Conservation (phyloP, 2,329 filamentous ascomycete genomes). For the Penicillium hordei region DNA sequence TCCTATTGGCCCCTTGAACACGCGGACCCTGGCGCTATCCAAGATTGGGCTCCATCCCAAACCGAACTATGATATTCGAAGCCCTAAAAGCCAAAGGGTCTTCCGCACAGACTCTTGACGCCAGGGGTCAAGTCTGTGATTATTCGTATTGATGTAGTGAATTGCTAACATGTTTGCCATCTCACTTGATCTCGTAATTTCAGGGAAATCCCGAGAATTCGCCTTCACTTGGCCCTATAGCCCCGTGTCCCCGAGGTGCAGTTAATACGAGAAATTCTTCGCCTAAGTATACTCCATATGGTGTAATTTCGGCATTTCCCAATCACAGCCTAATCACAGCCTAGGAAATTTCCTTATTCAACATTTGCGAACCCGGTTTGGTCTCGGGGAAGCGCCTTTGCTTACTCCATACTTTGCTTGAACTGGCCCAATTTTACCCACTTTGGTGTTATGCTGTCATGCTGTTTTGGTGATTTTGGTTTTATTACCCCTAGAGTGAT, state of each 20-base stretch:
- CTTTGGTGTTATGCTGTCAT: not conserved
- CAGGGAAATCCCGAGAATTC: not conserved
- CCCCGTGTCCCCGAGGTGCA: not conserved
- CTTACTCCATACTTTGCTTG: not conserved
- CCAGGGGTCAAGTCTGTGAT: not conserved
- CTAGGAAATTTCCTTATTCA: not conserved
- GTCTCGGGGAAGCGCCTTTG: not conserved
- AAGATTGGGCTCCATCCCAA: slow-evolving; percentile 19
- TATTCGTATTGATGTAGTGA: not conserved
- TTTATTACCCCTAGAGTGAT: slow-evolving; percentile 9
- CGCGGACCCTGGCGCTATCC: slow-evolving; percentile 20
- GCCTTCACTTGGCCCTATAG: not conserved
- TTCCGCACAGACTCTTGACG: slow-evolving; percentile 8
- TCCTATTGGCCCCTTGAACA: slow-evolving; percentile 16
- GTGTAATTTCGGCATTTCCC: slow-evolving; percentile 1
- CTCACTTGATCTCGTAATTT: not conserved
- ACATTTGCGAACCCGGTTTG: not conserved
- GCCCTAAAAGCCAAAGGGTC: slow-evolving; percentile 13
- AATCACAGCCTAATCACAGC: not conserved
- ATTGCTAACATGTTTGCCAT: not conserved
- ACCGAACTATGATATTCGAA: slow-evolving; percentile 18
- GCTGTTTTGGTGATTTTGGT: not conserved
- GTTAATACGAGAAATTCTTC: slow-evolving; percentile 3
- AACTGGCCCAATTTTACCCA: not conserved
- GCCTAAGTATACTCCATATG: not conserved